Conservation (phyloP, 164 flowering plant genomes). For the Stephania japonica region DNA sequence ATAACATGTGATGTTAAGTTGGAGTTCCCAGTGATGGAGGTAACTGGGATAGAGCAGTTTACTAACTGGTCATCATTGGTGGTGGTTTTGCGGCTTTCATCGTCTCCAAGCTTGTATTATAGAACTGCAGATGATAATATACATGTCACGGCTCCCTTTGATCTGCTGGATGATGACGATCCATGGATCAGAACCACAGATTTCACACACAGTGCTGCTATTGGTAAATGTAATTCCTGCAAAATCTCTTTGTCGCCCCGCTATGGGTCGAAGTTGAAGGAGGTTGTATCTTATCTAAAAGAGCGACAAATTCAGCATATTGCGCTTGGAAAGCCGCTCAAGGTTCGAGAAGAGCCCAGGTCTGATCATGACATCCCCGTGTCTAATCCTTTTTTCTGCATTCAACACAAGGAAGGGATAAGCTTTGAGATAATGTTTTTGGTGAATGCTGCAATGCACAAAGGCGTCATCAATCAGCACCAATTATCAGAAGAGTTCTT, state of each 20-base stretch:
- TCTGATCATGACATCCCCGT: conserved; percentile 46
- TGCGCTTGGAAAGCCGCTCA: conserved; percentile 19
- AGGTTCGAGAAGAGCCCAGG: conserved; percentile 62
- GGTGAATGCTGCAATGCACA: conserved; percentile 76
- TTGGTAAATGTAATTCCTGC: conserved; percentile 71
- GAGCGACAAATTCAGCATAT: conserved; percentile 38
- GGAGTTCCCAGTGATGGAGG: conserved; percentile 67
- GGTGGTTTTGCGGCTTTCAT: conserved; percentile 56
- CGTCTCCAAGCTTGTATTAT: conserved; percentile 65
- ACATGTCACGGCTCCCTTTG: conserved; percentile 50
- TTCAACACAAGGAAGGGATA: conserved; percentile 39
- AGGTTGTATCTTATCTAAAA: conserved; percentile 42
- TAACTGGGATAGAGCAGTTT: conserved; percentile 38
- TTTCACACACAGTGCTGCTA: conserved; percentile 68
- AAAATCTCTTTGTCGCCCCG: conserved; percentile 59
- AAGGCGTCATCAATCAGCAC: conserved; percentile 65
- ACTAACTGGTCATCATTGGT: conserved; percentile 25
- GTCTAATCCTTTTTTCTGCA: conserved; percentile 54
- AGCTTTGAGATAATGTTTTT: conserved; percentile 59
- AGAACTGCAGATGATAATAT: conserved; percentile 94
- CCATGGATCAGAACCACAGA: conserved; percentile 96
- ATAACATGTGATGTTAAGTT: conserved; percentile 77
- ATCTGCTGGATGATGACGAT: conserved; percentile 87
- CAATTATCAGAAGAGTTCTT: conserved; percentile 61
- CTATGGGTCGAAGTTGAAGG: conserved; percentile 40